A percentile compares a stretch with the other conserved stretches of the same genome.
phyloP scores from a whole-genome alignment of 1,284 basidiomycete species.

The Sporisorium sorghi region DNA sequence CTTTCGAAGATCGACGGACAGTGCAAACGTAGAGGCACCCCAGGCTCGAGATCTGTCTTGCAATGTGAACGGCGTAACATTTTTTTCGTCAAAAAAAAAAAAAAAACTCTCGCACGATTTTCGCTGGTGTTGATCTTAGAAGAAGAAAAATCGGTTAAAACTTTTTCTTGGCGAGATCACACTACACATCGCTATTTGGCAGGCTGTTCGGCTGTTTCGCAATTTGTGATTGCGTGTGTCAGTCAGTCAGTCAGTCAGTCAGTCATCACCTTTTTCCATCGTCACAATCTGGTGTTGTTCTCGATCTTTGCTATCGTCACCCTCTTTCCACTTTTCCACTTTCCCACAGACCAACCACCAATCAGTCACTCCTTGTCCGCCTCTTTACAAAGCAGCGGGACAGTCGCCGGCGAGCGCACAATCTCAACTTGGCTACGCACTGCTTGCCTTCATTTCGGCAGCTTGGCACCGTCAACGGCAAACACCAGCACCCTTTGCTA shows the following conservation, averaged over 20 bases:
- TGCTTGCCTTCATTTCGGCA: neutral
- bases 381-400: neutral
- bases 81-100: neutral
- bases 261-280: neutral
- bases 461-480: neutral
- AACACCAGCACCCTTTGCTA: neutral
- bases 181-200: slow-evolving; percentile 5
- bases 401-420: neutral
- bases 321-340: too few species aligned
- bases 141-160: slow-evolving; percentile 17
- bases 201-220: neutral
- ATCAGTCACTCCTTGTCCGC: too few species aligned
- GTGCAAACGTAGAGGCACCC: neutral
- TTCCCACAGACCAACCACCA: too few species aligned
- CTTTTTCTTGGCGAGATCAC: slow-evolving; percentile 27
- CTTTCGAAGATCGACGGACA: neutral
- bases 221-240: slow-evolving; percentile 2
- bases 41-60: too few species aligned
- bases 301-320: slow-evolving; percentile 1
- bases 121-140: neutral
- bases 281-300: slow-evolving; percentile 3
- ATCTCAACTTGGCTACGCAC: neutral
- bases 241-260: slow-evolving; percentile 3
- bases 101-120: slow-evolving; percentile 14
- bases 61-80: neutral